Conservation (phyloP, 805 yeast species). For the Osmozyma mogii region DNA sequence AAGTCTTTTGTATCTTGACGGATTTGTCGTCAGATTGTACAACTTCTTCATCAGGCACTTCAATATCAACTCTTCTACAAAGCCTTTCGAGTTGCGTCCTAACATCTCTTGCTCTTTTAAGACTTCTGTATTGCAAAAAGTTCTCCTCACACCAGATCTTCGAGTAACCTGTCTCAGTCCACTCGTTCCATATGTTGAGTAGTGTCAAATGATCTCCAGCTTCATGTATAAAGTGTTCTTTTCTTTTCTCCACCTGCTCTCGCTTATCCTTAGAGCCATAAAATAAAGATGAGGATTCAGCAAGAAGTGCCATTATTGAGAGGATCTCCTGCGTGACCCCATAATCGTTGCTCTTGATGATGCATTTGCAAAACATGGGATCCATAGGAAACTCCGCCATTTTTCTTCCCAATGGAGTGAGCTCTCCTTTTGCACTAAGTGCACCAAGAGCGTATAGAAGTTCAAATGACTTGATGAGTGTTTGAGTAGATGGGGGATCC, state of each 20-base stretch:
- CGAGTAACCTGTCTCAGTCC: constrained; percentile 63
- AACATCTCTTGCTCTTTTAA: constrained; percentile 62
- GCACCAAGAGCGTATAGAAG: constrained; percentile 85
- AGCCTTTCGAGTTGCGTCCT: constrained; percentile 59
- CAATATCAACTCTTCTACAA: constrained; percentile 46
- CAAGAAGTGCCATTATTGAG: constrained; percentile 75
- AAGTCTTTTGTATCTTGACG: constrained; percentile 40
- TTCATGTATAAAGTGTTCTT: constrained; percentile 44
- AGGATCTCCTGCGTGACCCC: constrained; percentile 63
- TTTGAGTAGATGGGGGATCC: constrained; percentile 77
- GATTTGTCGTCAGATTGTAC: constrained; percentile 5
- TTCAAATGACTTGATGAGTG: constrained; percentile 70
- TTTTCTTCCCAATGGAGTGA: constrained; percentile 69
- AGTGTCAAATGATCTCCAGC: constrained; percentile 77
- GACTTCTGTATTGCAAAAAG: constrained; percentile 66
- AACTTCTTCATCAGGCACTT: constrained; percentile 13
- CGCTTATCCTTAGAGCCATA: constrained; percentile 62
- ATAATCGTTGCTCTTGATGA: constrained; percentile 53
- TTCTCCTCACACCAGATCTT: constrained; percentile 81
- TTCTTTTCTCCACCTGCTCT: constrained; percentile 57
- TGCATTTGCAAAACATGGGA: constrained; percentile 76
- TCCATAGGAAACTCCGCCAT: constrained; percentile 93
- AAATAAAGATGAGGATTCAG: constrained; percentile 67
- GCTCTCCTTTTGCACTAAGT: constrained; percentile 64
- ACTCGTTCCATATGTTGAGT: constrained; percentile 67